A percentile compares a stretch with the other conserved stretches of the same genome.
Conservation (phyloP, 768 basidiomycete genomes). For the Tricholoma terreum region DNA sequence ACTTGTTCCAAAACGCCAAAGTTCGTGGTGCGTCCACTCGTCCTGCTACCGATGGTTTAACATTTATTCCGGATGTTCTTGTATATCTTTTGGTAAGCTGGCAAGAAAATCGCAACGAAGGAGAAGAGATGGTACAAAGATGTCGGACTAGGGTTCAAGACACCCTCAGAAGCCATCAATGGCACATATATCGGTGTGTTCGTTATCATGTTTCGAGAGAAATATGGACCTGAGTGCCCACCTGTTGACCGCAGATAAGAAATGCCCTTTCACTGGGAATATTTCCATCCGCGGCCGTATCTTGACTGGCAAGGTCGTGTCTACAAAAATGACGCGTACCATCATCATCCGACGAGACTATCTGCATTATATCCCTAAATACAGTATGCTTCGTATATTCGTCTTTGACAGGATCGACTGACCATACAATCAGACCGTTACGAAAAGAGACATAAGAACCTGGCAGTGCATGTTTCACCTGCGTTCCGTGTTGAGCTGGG, state of each 20-base stretch:
- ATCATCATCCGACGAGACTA: slow-evolving; percentile 95
- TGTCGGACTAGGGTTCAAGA: slow-evolving; percentile 96
- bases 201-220: neutral
- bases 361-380: slow-evolving; percentile 97
- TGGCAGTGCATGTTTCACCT: slow-evolving; percentile 95
- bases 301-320: slow-evolving; percentile 94
- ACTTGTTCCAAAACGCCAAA: slow-evolving; percentile 98
- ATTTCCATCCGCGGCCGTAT: slow-evolving; percentile 99
- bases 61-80: slow-evolving; percentile 3
- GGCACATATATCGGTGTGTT: slow-evolving; percentile 93
- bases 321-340: slow-evolving; percentile 99
- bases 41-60: neutral
- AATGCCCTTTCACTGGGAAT: slow-evolving; percentile 97
- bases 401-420: slow-evolving; percentile 1
- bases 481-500: slow-evolving; percentile 98
- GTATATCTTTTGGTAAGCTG: slow-evolving; percentile 42
- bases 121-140: slow-evolving; percentile 99
- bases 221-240: slow-evolving; percentile 1
- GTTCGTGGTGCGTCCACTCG: slow-evolving; percentile 65
- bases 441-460: slow-evolving; percentile 98
- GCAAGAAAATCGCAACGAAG: slow-evolving; percentile 91
- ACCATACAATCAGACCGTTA: slow-evolving; percentile 71
- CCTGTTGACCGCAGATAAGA: slow-evolving; percentile 71
- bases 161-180: slow-evolving; percentile 90
- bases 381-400: slow-evolving; percentile 59